Evolutionary conservation across 495 filamentous ascomycete species (phyloP), one percentile per base, ranked within the genome.

Genomic region (Aspergillus diversus): DNA sequence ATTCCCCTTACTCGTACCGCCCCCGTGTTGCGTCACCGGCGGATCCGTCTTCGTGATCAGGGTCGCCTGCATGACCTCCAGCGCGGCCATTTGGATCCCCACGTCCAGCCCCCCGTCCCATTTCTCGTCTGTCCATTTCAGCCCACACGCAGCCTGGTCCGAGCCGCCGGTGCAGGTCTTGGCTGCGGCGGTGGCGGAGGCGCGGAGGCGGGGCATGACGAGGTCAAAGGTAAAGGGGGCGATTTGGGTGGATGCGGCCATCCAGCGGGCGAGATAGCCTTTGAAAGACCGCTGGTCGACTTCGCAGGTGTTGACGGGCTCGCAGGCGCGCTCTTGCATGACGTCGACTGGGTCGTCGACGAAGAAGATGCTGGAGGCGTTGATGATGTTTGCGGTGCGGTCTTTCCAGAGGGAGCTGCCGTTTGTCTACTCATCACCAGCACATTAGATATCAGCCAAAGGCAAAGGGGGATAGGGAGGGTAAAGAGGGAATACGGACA

Each of bases 201-300:
- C 81, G 5, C 75, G 76, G 12, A 96, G 80, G n/a, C 86, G 80
- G 5, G 83, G 81, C 76, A 91, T 86, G 64, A 97, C 83, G 48
- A 69, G 74, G 43, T 80, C 78, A 33, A 75, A 75, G 3, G 83
- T 87, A 71, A 86, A 90, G 3, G 92, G 91, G 0, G 88, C 91
- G 53, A 93, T 70, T 65, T 91, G 85, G 7, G 88, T 88, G 5
- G 85, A 83, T 6, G 80, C 77, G n/a, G 86, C 86, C 74, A 96
- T 83, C 90, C 91, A 96, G 31, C 92, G 90, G 27, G 90, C 79
- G 15, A 94, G 79, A 76, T 93, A 96, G 37, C 90, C 90, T 75
- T 95, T 96, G 86, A 93, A 96, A 43, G 88, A 90, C 47, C 83
- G 83, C 79, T 93, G 90, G 68, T 95, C 91, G 43, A 86, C 84